Base-by-base conservation (phyloP, 108 stramenopile species). In the Stephanodiscus triporus region DNA sequence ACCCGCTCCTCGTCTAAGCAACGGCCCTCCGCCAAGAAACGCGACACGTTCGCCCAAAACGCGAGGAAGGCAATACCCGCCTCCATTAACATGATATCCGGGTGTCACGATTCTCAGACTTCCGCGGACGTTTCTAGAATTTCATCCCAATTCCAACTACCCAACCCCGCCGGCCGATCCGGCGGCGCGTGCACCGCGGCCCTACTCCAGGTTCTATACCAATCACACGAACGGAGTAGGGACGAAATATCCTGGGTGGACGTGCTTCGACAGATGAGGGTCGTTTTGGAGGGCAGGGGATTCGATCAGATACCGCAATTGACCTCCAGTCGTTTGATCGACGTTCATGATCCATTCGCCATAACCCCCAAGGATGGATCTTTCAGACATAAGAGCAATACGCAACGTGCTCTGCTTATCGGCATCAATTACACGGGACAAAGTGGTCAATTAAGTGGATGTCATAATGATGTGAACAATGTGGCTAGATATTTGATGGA, bases 161-260 rank as follows among this genome's bases (percentile, higher is more conserved):
- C 53, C 53, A 54, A 93, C 61, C 89, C 88, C 29, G 84, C 84
- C 2, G 86, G 85, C 1, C 86, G 87, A 43, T 85, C 87, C 9
- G 93, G 96, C 32, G 97, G 97, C 4, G 95, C 95, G 45, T 95
- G 95, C 73, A 97, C 97, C 0, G 92, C 92, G n/a, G 91, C 97
- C 17, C 63, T 97, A 4, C 80, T 97, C 20, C 77, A 88, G 61
- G 94, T 88, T 7, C 68, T 94, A 53, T 91, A 87, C 64, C 72
- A 86, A n/a, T 63, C 79, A 38, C 58, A 77, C 32, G 66, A 79
- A 36, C 75, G 84, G 26, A 68, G 54, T 51, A 55, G 55, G 6
- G 86, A 80, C 51, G 69, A 76, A 14, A 45, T 89, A 65, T 87
- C 88, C 10, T 96, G 90, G 91, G 85, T 94, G 38, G 85, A 89